Evolutionary conservation across 345 rosid species (phyloP).

Genomic region (Clarkia xantiana): DNA sequence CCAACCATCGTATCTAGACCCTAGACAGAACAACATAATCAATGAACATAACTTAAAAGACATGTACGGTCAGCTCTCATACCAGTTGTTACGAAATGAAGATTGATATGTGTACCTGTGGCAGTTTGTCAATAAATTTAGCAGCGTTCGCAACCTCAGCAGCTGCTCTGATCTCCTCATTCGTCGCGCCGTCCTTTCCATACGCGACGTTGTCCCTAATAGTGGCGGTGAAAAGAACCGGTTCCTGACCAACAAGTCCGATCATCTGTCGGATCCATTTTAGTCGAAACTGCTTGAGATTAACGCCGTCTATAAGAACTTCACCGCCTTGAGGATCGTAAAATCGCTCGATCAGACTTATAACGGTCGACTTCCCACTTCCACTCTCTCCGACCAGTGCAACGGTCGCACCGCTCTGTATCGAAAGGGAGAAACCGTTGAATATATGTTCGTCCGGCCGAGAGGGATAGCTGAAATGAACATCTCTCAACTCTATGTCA

Average conservation of each 20-base stretch:
- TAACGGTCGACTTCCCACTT: slow-evolving; percentile 33
- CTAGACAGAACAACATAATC: slow-evolving; percentile 9
- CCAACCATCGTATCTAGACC: slow-evolving; percentile 39
- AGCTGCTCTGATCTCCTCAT: slow-evolving; percentile 24
- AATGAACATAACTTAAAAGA: no score
- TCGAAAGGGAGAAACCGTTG: slow-evolving; percentile 22
- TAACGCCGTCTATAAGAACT: slow-evolving; percentile 24
- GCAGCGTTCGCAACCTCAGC: slow-evolving; percentile 33
- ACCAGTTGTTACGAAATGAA: no score
- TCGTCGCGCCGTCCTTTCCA: slow-evolving; percentile 24
- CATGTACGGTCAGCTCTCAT: not conserved
- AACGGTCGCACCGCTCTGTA: slow-evolving; percentile 23
- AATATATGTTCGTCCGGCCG: slow-evolving; percentile 29
- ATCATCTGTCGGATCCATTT: slow-evolving; percentile 31
- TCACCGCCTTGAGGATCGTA: slow-evolving; percentile 31
- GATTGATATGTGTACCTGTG: slow-evolving; percentile 16
- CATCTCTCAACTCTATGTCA: slow-evolving; percentile 23
- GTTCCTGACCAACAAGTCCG: slow-evolving; percentile 43
- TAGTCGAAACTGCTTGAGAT: slow-evolving; percentile 25
- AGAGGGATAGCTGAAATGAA: slow-evolving; percentile 29
- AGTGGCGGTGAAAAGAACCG: slow-evolving; percentile 27
- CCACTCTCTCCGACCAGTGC: slow-evolving; percentile 44
- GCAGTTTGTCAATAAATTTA: slow-evolving; percentile 29
- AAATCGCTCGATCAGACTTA: slow-evolving; percentile 31
- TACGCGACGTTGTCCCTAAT: slow-evolving; percentile 29